These are phyloP conservation scores for Turritis glabra DNA, from an alignment of 345 rosid species.

Conservation along the genomic window DNA sequence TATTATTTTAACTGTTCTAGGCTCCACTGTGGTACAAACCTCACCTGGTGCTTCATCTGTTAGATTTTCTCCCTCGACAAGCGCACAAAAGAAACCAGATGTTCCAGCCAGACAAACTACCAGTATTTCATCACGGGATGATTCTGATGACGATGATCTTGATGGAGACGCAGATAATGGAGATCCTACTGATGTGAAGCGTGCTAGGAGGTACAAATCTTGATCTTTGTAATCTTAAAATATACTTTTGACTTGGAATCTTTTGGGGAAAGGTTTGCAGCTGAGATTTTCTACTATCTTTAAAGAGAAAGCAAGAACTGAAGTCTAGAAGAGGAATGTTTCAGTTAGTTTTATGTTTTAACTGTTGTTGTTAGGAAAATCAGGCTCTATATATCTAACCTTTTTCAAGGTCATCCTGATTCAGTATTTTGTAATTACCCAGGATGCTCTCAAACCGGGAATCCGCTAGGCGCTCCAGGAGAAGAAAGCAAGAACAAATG, in stretches of 20 bases:
- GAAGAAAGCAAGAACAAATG: constrained; percentile 88
- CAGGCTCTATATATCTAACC: not conserved
- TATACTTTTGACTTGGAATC: not conserved
- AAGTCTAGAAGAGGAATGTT: not conserved
- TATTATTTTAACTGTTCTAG: constrained; percentile 7
- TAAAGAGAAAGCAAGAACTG: not conserved
- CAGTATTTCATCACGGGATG: constrained; percentile 88
- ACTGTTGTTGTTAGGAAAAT: not conserved
- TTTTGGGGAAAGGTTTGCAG: not conserved
- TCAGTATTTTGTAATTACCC: constrained; percentile 5
- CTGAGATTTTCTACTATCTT: not conserved
- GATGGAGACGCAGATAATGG: constrained; percentile 71
- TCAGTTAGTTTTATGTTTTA: not conserved
- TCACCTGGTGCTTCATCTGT: constrained; percentile 36
- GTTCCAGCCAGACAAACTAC: constrained; percentile 63
- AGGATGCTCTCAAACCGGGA: constrained; percentile 99
- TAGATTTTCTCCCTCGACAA: constrained; percentile 34
- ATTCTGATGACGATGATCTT: constrained; percentile 88
- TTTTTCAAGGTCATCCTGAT: not conserved
- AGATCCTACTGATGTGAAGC: constrained; percentile 65
- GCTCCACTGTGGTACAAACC: constrained; percentile 30
- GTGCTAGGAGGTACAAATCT: constrained; percentile 63
- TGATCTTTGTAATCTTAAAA: not conserved
- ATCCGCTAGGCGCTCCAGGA: constrained; percentile 97
- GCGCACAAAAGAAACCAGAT: constrained; percentile 48